Evolutionary conservation across 768 basidiomycete genomes (phyloP).

Genomic region (Russula brevipes): DNA sequence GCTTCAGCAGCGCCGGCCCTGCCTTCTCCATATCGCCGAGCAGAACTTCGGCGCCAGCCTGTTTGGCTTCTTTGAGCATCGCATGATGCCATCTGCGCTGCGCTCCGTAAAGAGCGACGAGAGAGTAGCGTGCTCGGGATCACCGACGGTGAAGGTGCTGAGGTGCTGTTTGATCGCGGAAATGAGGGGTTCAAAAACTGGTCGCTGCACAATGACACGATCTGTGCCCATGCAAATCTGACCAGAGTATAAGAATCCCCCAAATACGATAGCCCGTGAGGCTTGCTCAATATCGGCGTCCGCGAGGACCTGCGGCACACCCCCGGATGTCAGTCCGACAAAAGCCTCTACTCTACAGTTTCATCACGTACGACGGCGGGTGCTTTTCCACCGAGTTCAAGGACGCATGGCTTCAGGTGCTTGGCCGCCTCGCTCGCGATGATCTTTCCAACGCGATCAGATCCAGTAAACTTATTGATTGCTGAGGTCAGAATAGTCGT

Average conservation of each 20-base stretch:
- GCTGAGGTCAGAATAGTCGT: neutral
- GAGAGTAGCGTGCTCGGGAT: slow-evolving; percentile 31
- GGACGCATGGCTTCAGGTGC: slow-evolving; percentile 48
- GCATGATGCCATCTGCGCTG: slow-evolving; percentile 43
- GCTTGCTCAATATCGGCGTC: slow-evolving; percentile 52
- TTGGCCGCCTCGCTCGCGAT: slow-evolving; percentile 52
- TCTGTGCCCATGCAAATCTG: slow-evolving; percentile 58
- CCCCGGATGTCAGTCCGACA: neutral
- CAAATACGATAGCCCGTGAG: slow-evolving; percentile 44
- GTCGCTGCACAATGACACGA: slow-evolving; percentile 49
- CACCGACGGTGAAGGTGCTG: slow-evolving; percentile 37
- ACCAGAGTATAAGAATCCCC: slow-evolving; percentile 44
- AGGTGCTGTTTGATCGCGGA: slow-evolving; percentile 34
- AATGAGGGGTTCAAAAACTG: slow-evolving; percentile 36
- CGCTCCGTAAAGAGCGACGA: slow-evolving; percentile 41
- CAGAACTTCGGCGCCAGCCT: slow-evolving; percentile 42
- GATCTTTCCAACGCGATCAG: slow-evolving; percentile 49
- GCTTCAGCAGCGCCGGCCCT: slow-evolving; percentile 40
- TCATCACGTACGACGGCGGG: slow-evolving; percentile 43
- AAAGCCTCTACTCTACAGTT: neutral
- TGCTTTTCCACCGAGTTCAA: slow-evolving; percentile 54
- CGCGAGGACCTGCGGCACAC: slow-evolving; percentile 38
- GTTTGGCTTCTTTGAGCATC: slow-evolving; percentile 42
- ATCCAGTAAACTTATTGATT: slow-evolving; percentile 48
- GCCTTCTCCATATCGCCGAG: slow-evolving; percentile 40